These are phyloP conservation scores for Thalassiosira mediterranea DNA, from an alignment of 352 stramenopile genomes.

Conservation along the genomic window DNA sequence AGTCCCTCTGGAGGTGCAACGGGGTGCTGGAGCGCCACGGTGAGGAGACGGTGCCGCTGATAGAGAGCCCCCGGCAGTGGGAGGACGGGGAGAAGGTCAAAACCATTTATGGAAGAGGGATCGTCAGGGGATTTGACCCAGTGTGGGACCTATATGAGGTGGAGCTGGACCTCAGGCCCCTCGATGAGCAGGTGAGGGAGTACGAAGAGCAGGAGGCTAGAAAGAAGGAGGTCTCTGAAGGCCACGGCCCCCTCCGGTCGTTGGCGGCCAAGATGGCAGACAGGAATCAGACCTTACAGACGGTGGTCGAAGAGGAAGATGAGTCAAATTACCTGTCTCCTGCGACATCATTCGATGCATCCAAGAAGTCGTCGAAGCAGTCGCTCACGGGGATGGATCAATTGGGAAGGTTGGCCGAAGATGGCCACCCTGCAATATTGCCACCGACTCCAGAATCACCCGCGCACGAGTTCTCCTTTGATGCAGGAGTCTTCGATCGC, in stretches of 20 bases:
- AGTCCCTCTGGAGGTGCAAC: constrained; percentile 78
- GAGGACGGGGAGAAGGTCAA: constrained; percentile 70
- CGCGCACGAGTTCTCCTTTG: constrained; percentile 35
- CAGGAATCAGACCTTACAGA: constrained; percentile 51
- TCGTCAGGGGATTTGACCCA: constrained; percentile 70
- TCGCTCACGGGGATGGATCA: no score
- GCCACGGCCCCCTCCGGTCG: constrained; percentile 4
- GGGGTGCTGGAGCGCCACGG: constrained; percentile 53
- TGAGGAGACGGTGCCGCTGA: constrained; percentile 54
- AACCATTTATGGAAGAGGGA: constrained; percentile 77
- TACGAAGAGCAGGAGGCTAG: constrained; percentile 44
- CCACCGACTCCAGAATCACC: constrained; percentile 18
- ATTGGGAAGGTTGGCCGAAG: constrained; percentile 38
- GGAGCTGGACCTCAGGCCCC: constrained; percentile 79
- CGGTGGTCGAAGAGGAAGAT: constrained; percentile 73
- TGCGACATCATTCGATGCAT: constrained; percentile 49
- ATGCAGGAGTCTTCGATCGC: constrained; percentile 31
- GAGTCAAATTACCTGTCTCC: constrained; percentile 58
- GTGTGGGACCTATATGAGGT: constrained; percentile 78
- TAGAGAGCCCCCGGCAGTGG: constrained; percentile 65
- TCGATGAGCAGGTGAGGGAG: constrained; percentile 75
- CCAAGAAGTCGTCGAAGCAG: constrained; percentile 44
- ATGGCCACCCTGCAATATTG: constrained; percentile 17
- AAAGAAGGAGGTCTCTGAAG: constrained; percentile 53
- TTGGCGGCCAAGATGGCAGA: constrained; percentile 36